A percentile compares a stretch with the other conserved stretches of the same genome.
Conservation (phyloP, 352 stramenopile species). For the Globisporangium camurandrum region DNA sequence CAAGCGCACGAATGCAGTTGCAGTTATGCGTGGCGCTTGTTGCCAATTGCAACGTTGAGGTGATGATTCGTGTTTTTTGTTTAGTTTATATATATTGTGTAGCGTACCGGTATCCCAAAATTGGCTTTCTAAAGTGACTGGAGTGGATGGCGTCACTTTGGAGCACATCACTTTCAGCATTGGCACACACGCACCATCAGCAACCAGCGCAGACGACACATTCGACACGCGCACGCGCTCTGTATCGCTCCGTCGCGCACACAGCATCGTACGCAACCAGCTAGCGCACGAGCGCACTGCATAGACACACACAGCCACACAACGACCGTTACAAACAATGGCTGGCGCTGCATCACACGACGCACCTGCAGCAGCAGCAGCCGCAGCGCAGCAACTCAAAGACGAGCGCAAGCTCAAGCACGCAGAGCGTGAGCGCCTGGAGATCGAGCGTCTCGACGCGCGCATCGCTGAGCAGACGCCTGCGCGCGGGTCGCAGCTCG, state of each 20-base stretch:
- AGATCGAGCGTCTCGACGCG: constrained; percentile 56
- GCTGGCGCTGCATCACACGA: background rate
- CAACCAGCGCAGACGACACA: no score
- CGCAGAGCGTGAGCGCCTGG: constrained; percentile 62
- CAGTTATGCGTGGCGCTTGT: background rate
- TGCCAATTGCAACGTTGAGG: background rate
- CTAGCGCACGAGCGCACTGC: no score
- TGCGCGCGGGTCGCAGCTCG: constrained; percentile 70
- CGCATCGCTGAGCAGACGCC: constrained; percentile 68
- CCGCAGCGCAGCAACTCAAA: constrained; percentile 1
- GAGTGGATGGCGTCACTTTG: no score
- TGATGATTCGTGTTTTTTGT: no score
- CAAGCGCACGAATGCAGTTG: background rate
- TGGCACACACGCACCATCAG: no score
- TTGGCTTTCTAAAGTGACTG: no score
- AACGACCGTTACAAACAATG: background rate
- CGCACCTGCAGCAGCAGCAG: background rate
- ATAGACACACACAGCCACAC: background rate
- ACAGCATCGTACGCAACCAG: no score
- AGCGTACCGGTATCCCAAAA: no score
- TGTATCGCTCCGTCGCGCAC: background rate
- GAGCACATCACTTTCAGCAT: no score
- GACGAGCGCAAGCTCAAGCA: constrained; percentile 56
- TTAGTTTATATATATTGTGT: no score
- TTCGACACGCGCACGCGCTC: no score